phyloP scores from a whole-genome alignment of 1,139 yeast genomes.

The Arxiozyma heterogenica region DNA sequence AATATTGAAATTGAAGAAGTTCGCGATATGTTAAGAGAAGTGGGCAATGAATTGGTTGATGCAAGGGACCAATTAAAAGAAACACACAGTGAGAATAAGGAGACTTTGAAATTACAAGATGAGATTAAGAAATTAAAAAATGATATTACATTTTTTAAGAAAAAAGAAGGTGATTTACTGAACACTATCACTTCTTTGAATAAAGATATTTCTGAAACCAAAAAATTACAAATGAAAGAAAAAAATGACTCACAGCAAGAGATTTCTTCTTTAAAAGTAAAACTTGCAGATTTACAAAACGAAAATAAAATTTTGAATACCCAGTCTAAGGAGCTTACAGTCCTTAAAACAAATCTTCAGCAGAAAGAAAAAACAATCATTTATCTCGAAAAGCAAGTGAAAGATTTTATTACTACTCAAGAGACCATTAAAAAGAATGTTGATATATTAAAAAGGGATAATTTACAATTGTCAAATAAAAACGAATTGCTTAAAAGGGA shows the following conservation, averaged over 20 bases:
- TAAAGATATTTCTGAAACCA: constrained; percentile 13
- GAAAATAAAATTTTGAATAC: constrained; percentile 32
- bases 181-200: constrained; percentile 31
- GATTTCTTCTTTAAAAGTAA: constrained; percentile 17
- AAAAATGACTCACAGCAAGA: constrained; percentile 12
- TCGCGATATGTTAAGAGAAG: constrained; percentile 60
- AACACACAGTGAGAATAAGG: constrained; percentile 8
- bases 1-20: constrained; percentile 34
- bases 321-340: constrained; percentile 17
- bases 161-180: constrained; percentile 24
- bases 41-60: constrained; percentile 66
- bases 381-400: constrained; percentile 38
- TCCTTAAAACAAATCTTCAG: constrained; percentile 19
- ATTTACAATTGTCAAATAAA: constrained; percentile 21
- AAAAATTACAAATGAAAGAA: constrained; percentile 11
- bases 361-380: constrained; percentile 45
- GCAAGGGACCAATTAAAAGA: constrained; percentile 26
- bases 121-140: constrained; percentile 12
- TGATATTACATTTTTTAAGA: constrained; percentile 24
- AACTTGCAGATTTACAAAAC: constrained; percentile 34
- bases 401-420: constrained; percentile 28
- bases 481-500: constrained; percentile 31
- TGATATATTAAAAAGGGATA: constrained; percentile 21
- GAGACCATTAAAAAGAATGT: constrained; percentile 21
- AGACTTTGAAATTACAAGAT: constrained; percentile 12